Conservation (phyloP, 331 rosid genomes). For the Malus hybrid region DNA sequence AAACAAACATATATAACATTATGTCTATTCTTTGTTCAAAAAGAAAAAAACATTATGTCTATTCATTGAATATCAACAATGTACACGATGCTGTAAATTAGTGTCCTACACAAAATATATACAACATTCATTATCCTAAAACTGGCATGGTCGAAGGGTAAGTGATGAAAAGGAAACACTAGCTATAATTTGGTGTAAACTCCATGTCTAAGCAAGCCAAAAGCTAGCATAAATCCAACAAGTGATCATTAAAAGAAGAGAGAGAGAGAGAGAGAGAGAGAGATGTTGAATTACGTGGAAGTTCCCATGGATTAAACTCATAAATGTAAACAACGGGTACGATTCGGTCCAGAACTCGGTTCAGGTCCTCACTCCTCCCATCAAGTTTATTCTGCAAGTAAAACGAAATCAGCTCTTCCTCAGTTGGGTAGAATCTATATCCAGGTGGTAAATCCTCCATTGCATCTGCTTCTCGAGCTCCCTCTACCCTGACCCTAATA, state of each 20-base stretch:
- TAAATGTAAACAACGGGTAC: constrained; percentile 63
- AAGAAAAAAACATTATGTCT: too few relatives aligned
- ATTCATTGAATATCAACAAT: too few relatives aligned
- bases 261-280: too few relatives aligned
- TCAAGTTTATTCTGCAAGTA: constrained; percentile 58
- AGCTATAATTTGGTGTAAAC: not conserved
- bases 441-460: constrained; percentile 67
- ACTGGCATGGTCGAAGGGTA: too few relatives aligned
- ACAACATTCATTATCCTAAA: too few relatives aligned
- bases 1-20: too few relatives aligned
- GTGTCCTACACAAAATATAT: too few relatives aligned
- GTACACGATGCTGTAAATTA: too few relatives aligned
- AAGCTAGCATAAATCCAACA: too few relatives aligned
- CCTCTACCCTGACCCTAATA: not conserved
- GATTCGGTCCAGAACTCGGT: constrained; percentile 30
- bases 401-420: constrained; percentile 65
- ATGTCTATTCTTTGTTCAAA: too few relatives aligned
- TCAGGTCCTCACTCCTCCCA: constrained; percentile 34
- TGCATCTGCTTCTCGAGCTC: not conserved
- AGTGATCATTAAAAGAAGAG: too few relatives aligned
- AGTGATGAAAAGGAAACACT: too few relatives aligned
- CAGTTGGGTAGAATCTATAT: constrained; percentile 81
- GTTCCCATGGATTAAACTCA: constrained; percentile 59
- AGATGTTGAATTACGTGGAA: constrained; percentile 49
- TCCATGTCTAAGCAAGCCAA: not conserved